Evolutionary conservation across 768 basidiomycete species (phyloP), one percentile per base, ranked within the genome.

Genomic region (Leccinum pellstonianum): DNA sequence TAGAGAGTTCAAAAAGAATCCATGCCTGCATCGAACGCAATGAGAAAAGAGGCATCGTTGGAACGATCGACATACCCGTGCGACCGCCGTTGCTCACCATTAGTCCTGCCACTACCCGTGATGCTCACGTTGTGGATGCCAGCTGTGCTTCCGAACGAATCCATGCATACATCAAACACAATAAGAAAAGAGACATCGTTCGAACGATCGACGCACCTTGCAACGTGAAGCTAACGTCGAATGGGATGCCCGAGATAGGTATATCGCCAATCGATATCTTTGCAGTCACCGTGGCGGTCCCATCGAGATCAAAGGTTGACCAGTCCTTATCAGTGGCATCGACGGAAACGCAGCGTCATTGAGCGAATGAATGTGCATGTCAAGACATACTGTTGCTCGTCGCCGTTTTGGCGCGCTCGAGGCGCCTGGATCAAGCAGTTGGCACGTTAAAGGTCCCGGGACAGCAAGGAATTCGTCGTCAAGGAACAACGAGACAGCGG

Each of bases 221-320:
- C 59, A 91, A 63, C 49, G 71, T 71, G 7, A 88, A 86, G 4
- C 75, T 66, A 14, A 90, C 85, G 54, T 82, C 77, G 69, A 90
- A 86, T 1, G 81, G 63, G 25, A 91, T 86, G 6, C 81, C 82
- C 4, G 80, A 75, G 60, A 91, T 88, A 4, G 83, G 83, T 12
- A 90, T 78, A 65, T 88, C 72, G 14, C 89, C 89, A 41, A 90
- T 84, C 3, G 81, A 66, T 2, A 87, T 88, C 57, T 78, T 81
- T 8, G 80, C 87, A 15, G 77, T 77, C 27, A 88, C 83, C 66
- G 87, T 77, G 2, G 84, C 83, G 3, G 78, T 75, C 9, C 88
- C 88, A 47, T 77, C 80, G 23, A 90, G 73, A 1, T 76, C 77
- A 19, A 89, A 76, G 21, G 75, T 68, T 5, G 83, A 72, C 3